Conservation (phyloP, 2,329 filamentous ascomycete species). For the Botryotinia globosa region DNA sequence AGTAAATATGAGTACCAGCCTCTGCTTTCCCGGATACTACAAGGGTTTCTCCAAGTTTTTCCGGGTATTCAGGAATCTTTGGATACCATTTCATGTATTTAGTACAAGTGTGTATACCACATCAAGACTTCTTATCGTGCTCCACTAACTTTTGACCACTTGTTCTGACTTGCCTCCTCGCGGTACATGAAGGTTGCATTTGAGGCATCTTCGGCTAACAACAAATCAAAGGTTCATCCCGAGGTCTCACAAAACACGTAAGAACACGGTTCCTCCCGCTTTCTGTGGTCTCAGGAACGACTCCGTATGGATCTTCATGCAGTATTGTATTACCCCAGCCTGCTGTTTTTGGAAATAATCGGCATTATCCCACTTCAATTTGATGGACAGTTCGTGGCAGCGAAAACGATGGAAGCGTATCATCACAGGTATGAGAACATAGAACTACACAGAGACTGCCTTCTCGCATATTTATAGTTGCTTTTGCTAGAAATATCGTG, state of each 20-base stretch:
- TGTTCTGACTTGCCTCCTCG: background rate
- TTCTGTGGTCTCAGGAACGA: background rate
- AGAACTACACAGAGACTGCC: background rate
- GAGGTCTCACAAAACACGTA: background rate
- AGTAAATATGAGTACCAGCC: background rate
- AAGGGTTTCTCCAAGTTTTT: background rate
- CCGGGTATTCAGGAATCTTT: background rate
- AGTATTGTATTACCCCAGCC: background rate
- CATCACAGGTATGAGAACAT: background rate
- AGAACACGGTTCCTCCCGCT: background rate
- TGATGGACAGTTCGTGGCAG: background rate
- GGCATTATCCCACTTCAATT: background rate
- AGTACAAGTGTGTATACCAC: background rate
- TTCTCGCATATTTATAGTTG: background rate
- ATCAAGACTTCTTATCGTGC: background rate
- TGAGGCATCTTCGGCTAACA: background rate
- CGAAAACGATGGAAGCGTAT: background rate
- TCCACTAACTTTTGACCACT: background rate
- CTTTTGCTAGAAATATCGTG: background rate
- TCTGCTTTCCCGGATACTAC: background rate
- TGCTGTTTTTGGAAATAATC: background rate
- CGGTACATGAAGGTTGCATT: background rate
- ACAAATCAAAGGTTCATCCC: background rate
- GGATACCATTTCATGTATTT: background rate
- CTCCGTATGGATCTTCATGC: background rate